phyloP scores from a whole-genome alignment of 306 rosid species.

The Citrullus colocynthis region DNA sequence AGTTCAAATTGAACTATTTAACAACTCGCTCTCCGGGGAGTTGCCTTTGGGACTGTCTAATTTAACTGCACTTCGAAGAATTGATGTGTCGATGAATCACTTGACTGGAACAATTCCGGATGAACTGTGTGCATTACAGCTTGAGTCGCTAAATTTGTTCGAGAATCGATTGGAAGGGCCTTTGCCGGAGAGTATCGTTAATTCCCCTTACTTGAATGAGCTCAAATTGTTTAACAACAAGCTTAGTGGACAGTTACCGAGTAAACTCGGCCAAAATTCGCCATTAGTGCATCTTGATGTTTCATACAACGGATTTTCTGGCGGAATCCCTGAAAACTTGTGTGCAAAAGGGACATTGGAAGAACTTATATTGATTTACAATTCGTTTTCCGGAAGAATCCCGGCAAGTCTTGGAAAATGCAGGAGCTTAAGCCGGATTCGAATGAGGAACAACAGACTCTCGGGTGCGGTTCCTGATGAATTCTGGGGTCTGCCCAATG shows the following conservation, averaged over 20 bases:
- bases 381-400: slow-evolving; percentile 55
- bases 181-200: slow-evolving; percentile 35
- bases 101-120: slow-evolving; percentile 50
- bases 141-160: slow-evolving; percentile 34
- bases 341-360: slow-evolving; percentile 30
- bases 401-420: slow-evolving; percentile 42
- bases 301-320: slow-evolving; percentile 43
- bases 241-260: slow-evolving; percentile 41
- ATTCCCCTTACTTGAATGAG: slow-evolving; percentile 30
- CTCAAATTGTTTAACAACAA: slow-evolving; percentile 49
- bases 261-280: slow-evolving; percentile 43
- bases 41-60: slow-evolving; percentile 35
- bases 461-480: slow-evolving; percentile 52
- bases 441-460: slow-evolving; percentile 48
- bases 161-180: slow-evolving; percentile 37
- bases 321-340: slow-evolving; percentile 41
- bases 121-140: slow-evolving; percentile 33
- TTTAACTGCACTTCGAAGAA: slow-evolving; percentile 25
- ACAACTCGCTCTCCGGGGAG: slow-evolving; percentile 46
- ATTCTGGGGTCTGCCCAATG: slow-evolving; percentile 58
- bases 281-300: slow-evolving; percentile 29
- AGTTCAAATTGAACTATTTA: slow-evolving; percentile 44
- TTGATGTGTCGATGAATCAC: slow-evolving; percentile 50
- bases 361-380: slow-evolving; percentile 33
- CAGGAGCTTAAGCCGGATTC: slow-evolving; percentile 34